phyloP scores from a whole-genome alignment of 768 basidiomycete genomes.

The Amyloporia xantha region DNA sequence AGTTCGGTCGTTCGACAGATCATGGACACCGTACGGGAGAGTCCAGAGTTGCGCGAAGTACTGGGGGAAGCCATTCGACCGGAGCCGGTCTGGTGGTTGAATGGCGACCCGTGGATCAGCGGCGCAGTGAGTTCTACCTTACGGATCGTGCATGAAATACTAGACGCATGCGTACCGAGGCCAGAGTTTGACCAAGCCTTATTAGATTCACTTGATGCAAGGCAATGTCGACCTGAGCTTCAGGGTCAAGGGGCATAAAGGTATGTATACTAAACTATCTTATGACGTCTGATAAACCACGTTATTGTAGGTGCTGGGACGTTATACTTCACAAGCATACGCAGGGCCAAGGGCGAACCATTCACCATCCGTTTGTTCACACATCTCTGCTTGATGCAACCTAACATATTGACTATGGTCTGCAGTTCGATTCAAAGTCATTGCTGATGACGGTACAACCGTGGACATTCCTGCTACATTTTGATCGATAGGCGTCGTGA shows the following conservation, averaged over 20 bases:
- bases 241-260: slow-evolving; percentile 64
- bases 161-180: too few relatives aligned
- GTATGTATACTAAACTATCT: slow-evolving; percentile 27
- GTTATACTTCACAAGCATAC: slow-evolving; percentile 77
- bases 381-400: slow-evolving; percentile 1
- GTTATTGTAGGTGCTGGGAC: slow-evolving; percentile 54
- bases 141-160: not conserved
- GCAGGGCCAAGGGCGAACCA: slow-evolving; percentile 63
- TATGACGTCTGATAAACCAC: not conserved
- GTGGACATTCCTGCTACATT: slow-evolving; percentile 11
- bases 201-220: slow-evolving; percentile 66
- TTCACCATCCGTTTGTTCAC: slow-evolving; percentile 60
- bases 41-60: slow-evolving; percentile 39
- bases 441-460: slow-evolving; percentile 17
- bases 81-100: slow-evolving; percentile 67
- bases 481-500: not conserved
- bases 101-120: slow-evolving; percentile 65
- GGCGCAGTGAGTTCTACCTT: slow-evolving; percentile 51
- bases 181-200: not conserved
- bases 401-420: not conserved
- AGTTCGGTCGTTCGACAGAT: slow-evolving; percentile 69
- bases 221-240: slow-evolving; percentile 77
- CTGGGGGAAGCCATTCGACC: slow-evolving; percentile 63
- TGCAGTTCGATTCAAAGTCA: slow-evolving; percentile 20
- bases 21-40: slow-evolving; percentile 51